A percentile compares a stretch with the other conserved stretches of the same genome.
These are phyloP conservation scores for Starmerella tilneyi DNA, from an alignment of 805 yeast species.

Conservation along the genomic window DNA sequence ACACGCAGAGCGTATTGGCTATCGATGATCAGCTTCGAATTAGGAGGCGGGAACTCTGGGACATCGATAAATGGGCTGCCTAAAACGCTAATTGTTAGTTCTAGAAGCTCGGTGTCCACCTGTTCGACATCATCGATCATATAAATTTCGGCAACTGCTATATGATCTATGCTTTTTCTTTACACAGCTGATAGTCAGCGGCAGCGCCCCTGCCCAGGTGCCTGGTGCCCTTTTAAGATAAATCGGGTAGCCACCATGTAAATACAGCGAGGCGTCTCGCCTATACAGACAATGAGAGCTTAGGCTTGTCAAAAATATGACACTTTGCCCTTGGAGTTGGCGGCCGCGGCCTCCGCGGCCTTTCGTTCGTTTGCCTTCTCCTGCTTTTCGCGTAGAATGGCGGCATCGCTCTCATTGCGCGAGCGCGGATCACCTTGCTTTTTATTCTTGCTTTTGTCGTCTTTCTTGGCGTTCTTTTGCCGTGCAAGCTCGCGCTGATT, in stretches of 20 bases:
- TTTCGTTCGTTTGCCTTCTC: conserved; percentile 48
- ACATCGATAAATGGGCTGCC: background rate
- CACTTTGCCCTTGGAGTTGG: conserved; percentile 3
- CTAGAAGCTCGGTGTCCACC: background rate
- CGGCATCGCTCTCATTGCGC: conserved; percentile 83
- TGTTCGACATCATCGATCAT: background rate
- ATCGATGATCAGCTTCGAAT: background rate
- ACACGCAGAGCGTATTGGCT: background rate
- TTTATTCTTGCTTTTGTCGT: conserved; percentile 56
- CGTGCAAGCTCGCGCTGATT: conserved; percentile 94
- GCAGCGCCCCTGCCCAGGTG: background rate
- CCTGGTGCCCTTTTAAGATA: background rate
- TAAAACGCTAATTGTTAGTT: conserved; percentile 1
- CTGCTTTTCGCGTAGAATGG: conserved; percentile 79
- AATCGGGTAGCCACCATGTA: background rate
- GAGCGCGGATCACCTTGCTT: conserved; percentile 75
- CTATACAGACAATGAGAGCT: no score
- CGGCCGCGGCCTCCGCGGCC: conserved; percentile 18
- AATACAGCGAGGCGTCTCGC: background rate
- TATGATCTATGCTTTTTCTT: background rate
- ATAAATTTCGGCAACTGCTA: background rate
- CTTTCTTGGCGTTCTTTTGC: conserved; percentile 75
- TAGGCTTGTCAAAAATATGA: conserved; percentile 13
- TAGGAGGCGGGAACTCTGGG: background rate
- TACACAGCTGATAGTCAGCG: conserved; percentile 2